Evolutionary conservation across 2,329 filamentous ascomycete species (phyloP).

Genomic region (Septoria linicola): DNA sequence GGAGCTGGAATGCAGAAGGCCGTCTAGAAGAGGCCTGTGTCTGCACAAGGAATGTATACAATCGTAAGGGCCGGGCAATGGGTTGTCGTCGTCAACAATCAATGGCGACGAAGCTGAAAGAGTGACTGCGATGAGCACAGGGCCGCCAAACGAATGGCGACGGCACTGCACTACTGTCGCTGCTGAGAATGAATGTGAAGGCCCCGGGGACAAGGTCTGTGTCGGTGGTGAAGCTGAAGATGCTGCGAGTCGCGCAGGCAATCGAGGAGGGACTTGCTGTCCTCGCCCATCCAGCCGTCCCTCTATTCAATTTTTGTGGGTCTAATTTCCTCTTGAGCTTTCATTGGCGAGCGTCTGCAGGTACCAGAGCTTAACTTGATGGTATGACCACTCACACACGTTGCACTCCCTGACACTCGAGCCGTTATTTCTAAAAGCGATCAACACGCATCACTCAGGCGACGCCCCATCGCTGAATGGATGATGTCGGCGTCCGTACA

Average conservation of each 20-base stretch:
- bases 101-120: constrained; percentile 10
- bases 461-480: too few relatives aligned
- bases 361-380: too few relatives aligned
- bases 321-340: too few relatives aligned
- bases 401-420: too few relatives aligned
- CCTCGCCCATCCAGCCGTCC: too few relatives aligned
- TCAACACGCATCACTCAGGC: too few relatives aligned
- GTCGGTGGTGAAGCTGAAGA: neutral
- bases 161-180: constrained; percentile 1
- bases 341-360: too few relatives aligned
- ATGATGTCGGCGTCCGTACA: too few relatives aligned
- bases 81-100: constrained; percentile 11
- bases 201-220: neutral
- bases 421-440: too few relatives aligned
- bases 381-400: too few relatives aligned
- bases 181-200: constrained; percentile 10
- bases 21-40: constrained; percentile 1
- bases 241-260: neutral
- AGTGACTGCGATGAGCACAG: constrained; percentile 12
- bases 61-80: constrained; percentile 1
- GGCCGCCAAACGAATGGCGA: constrained; percentile 11
- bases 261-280: neutral
- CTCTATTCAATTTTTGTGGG: too few relatives aligned
- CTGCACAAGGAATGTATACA: constrained; percentile 11
- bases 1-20: constrained; percentile 5